These are phyloP conservation scores for Syzygium grande DNA, from an alignment of 345 rosid species.

Conservation along the genomic window DNA sequence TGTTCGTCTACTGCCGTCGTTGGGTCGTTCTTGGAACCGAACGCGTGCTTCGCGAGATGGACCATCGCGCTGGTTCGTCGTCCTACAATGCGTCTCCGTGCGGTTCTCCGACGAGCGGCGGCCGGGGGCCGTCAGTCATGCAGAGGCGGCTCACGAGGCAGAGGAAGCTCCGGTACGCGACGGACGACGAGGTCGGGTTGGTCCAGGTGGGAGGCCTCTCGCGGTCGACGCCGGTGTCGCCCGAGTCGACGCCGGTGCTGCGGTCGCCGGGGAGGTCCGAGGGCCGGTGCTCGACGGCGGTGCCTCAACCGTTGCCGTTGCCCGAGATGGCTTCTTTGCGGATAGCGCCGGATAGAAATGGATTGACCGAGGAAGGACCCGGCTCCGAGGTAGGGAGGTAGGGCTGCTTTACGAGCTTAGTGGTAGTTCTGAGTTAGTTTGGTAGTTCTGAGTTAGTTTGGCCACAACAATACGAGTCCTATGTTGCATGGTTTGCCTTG, in stretches of 20 bases:
- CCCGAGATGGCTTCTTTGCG: conserved; percentile 19
- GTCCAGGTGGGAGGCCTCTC: conserved; percentile 1
- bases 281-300: conserved; percentile 22
- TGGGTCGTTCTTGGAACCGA: background rate
- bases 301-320: conserved; percentile 54
- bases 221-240: conserved; percentile 17
- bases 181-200: conserved; percentile 34
- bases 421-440: background rate
- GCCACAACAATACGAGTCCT: background rate
- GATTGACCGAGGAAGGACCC: background rate
- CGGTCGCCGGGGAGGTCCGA: conserved; percentile 16
- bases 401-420: background rate
- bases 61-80: background rate
- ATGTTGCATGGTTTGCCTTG: background rate
- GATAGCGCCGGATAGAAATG: background rate
- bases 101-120: background rate
- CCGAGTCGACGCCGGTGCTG: conserved; percentile 9
- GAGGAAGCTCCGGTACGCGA: conserved; percentile 44
- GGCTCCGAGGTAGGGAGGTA: background rate
- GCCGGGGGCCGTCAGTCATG: conserved; percentile 5
- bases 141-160: conserved; percentile 27
- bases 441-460: background rate
- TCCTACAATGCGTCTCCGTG: background rate
- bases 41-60: background rate
- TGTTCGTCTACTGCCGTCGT: background rate